A percentile compares a stretch with the other conserved stretches of the same genome.
Evolutionary conservation across 2,329 filamentous ascomycete species (phyloP).

Genomic region (Apiospora malaysiana): DNA sequence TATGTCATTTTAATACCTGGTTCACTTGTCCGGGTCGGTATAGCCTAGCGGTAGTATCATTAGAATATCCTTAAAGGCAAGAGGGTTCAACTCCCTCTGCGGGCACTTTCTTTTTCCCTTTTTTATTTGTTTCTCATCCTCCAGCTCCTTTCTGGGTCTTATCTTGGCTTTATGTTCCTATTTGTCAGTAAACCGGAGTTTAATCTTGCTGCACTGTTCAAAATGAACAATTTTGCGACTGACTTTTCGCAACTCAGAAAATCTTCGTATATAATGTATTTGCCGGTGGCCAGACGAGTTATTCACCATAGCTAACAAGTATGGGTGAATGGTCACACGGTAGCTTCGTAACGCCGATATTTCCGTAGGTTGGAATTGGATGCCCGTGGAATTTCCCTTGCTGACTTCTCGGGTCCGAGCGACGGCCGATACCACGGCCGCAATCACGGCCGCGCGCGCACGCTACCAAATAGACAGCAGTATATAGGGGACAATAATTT

Average conservation of each 20-base stretch:
- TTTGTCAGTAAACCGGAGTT: background rate
- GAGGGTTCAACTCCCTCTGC: constrained; percentile 10
- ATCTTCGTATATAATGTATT: too few species aligned
- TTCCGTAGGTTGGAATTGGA: background rate
- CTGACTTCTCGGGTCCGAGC: background rate
- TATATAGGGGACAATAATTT: background rate
- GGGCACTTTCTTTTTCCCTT: background rate
- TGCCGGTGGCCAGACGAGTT: background rate
- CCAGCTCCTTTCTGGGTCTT: too few species aligned
- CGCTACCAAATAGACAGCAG: background rate
- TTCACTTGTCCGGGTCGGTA: background rate
- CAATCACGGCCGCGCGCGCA: background rate
- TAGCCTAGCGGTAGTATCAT: background rate
- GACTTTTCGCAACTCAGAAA: background rate
- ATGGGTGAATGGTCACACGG: background rate
- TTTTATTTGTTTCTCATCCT: too few species aligned
- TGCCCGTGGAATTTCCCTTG: background rate
- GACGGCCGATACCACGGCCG: background rate
- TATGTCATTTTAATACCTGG: background rate
- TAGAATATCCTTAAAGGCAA: background rate
- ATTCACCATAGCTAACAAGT: background rate
- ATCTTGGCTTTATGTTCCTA: too few species aligned
- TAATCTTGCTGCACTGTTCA: too few species aligned
- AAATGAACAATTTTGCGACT: background rate
- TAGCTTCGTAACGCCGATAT: background rate